A percentile compares a stretch with the other conserved stretches of the same genome.
Evolutionary conservation across 1,284 basidiomycete genomes (phyloP).

Genomic region (Neolentinus lepideus): DNA sequence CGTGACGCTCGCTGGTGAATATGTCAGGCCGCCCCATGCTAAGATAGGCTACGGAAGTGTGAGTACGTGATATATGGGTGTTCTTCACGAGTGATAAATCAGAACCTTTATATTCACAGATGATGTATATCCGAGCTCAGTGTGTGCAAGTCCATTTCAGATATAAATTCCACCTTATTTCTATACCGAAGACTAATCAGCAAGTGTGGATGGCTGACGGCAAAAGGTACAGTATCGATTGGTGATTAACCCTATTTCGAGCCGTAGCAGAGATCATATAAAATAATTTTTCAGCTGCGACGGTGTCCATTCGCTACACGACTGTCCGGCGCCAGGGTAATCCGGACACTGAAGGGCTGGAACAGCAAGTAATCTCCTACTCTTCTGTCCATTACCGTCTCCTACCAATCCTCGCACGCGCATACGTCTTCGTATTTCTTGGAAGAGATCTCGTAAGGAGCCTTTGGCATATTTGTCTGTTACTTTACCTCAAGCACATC

Average conservation of each 20-base stretch:
- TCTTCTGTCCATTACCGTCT: slow-evolving; percentile 67
- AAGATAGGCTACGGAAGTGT: slow-evolving; percentile 78
- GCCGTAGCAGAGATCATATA: neutral
- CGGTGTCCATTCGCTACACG: slow-evolving; percentile 69
- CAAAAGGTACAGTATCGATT: slow-evolving; percentile 34
- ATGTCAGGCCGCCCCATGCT: slow-evolving; percentile 62
- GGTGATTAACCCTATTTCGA: neutral
- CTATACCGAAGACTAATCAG: slow-evolving; percentile 26
- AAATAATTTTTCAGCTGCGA: slow-evolving; percentile 38
- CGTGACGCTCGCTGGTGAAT: slow-evolving; percentile 62
- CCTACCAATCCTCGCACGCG: slow-evolving; percentile 59
- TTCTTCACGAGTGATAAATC: too few species aligned
- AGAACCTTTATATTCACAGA: too few species aligned
- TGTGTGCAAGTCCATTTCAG: slow-evolving; percentile 16
- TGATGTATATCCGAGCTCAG: slow-evolving; percentile 65
- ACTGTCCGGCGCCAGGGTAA: slow-evolving; percentile 68
- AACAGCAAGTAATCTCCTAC: slow-evolving; percentile 62
- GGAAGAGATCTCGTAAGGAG: slow-evolving; percentile 51
- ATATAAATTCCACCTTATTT: neutral
- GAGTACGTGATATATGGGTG: slow-evolving; percentile 20
- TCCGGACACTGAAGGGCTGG: slow-evolving; percentile 42
- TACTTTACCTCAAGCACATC: neutral
- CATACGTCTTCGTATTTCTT: slow-evolving; percentile 66
- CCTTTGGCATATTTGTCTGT: neutral
- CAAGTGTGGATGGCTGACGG: slow-evolving; percentile 49